phyloP scores from a whole-genome alignment of 495 filamentous ascomycete species.

The Hyaloscypha finlandica region DNA sequence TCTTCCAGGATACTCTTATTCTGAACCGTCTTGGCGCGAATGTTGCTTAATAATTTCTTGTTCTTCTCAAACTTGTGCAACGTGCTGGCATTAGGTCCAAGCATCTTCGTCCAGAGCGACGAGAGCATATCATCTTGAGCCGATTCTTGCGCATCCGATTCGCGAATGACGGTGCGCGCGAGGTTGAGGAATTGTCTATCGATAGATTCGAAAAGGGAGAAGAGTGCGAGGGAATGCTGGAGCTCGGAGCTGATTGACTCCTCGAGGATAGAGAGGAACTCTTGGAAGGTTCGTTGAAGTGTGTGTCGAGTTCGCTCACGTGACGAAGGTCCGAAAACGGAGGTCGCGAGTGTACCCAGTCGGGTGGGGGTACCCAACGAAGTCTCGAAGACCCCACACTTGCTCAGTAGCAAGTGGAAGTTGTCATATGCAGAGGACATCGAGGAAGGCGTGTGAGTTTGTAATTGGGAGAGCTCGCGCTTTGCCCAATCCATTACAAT shows the following conservation, averaged over 20 bases:
- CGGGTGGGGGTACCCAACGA: constrained; percentile 61
- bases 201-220: constrained; percentile 82
- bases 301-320: constrained; percentile 78
- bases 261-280: constrained; percentile 84
- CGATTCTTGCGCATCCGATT: constrained; percentile 75
- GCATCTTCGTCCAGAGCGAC: constrained; percentile 80
- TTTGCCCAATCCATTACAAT: constrained; percentile 95
- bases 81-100: constrained; percentile 68
- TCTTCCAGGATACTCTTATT: constrained; percentile 84
- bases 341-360: constrained; percentile 64
- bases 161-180: constrained; percentile 81
- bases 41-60: constrained; percentile 68
- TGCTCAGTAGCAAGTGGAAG: constrained; percentile 71
- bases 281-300: constrained; percentile 81
- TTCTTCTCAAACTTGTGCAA: constrained; percentile 90
- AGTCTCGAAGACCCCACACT: constrained; percentile 69
- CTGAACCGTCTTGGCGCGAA: constrained; percentile 77
- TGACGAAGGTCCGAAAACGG: constrained; percentile 75
- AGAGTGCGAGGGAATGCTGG: constrained; percentile 71
- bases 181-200: constrained; percentile 88
- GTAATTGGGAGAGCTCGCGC: constrained; percentile 66
- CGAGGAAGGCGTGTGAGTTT: constrained; percentile 51
- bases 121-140: constrained; percentile 77
- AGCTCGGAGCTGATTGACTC: constrained; percentile 85
- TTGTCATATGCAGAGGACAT: constrained; percentile 72